Evolutionary conservation across 1,284 basidiomycete species (phyloP).

Genomic region (Rhodotorula sp.): DNA sequence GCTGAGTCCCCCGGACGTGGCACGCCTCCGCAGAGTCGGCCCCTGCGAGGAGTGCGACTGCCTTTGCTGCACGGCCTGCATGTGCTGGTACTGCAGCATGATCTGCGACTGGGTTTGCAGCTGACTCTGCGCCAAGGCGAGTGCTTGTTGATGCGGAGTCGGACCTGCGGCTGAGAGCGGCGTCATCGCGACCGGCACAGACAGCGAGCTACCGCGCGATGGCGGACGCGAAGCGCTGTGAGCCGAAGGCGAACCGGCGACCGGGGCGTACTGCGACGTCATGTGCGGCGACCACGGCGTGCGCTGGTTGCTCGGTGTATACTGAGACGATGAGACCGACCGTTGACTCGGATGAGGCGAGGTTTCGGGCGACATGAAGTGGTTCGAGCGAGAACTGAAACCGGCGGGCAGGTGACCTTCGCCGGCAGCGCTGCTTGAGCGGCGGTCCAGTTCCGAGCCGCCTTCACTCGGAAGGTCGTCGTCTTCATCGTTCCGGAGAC

Average conservation of each 20-base stretch:
- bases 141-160: constrained; percentile 26
- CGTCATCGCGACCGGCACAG: constrained; percentile 10
- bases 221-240: constrained; percentile 20
- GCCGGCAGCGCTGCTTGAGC: not conserved
- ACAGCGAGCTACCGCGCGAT: constrained; percentile 24
- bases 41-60: not conserved
- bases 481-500: not conserved
- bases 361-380: constrained; percentile 7
- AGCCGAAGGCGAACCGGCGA: not conserved
- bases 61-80: constrained; percentile 11
- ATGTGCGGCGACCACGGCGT: constrained; percentile 10
- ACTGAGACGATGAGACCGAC: not conserved
- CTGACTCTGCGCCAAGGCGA: constrained; percentile 25
- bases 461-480: not conserved
- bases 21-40: not conserved
- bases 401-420: constrained; percentile 4
- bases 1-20: not conserved
- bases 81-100: constrained; percentile 5
- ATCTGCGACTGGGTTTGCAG: constrained; percentile 24
- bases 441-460: not conserved
- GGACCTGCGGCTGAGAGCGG: constrained; percentile 18
- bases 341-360: constrained; percentile 10
- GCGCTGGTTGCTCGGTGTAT: not conserved
- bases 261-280: constrained; percentile 6
- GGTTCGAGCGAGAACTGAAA: not conserved